Conservation (phyloP, 352 stramenopile species). For the Globisporangium solare region DNA sequence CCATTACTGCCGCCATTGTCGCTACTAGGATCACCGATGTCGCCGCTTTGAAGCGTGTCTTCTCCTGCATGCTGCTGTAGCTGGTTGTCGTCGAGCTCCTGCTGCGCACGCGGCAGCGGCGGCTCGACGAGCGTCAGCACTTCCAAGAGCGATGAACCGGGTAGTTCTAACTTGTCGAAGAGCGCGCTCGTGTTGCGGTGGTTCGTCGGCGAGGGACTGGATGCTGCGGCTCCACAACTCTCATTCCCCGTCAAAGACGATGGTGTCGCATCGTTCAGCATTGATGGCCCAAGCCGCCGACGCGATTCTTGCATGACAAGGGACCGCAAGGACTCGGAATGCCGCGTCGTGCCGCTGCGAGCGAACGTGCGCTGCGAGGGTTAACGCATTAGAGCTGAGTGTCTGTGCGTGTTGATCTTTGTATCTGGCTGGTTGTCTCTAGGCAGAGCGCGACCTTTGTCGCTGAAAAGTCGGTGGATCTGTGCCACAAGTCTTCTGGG, state of each 20-base stretch:
- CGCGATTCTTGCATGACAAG: constrained; percentile 6
- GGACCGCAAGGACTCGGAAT: constrained; percentile 1
- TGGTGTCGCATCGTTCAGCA: neutral
- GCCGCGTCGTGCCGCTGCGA: neutral
- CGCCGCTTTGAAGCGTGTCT: constrained; percentile 13
- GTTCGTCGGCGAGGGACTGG: too few relatives aligned
- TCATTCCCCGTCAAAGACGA: neutral
- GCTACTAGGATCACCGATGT: neutral
- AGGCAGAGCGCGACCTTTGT: too few relatives aligned
- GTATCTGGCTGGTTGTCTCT: too few relatives aligned
- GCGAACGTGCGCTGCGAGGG: constrained; percentile 6
- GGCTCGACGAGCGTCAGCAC: constrained; percentile 40
- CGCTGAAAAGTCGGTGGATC: too few relatives aligned
- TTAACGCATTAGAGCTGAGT: too few relatives aligned
- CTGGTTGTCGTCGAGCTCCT: constrained; percentile 10
- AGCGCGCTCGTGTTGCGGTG: neutral
- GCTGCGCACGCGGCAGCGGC: constrained; percentile 22
- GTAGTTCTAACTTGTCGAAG: constrained; percentile 40
- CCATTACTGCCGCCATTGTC: constrained; percentile 7
- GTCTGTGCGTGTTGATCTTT: too few relatives aligned
- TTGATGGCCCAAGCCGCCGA: too few relatives aligned
- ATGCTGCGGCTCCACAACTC: neutral
- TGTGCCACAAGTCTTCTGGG: too few relatives aligned
- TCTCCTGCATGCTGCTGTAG: constrained; percentile 23
- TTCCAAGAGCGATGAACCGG: constrained; percentile 48